phyloP scores from a whole-genome alignment of 176 grass and related monocot species.

The Cenchrus americanus region DNA sequence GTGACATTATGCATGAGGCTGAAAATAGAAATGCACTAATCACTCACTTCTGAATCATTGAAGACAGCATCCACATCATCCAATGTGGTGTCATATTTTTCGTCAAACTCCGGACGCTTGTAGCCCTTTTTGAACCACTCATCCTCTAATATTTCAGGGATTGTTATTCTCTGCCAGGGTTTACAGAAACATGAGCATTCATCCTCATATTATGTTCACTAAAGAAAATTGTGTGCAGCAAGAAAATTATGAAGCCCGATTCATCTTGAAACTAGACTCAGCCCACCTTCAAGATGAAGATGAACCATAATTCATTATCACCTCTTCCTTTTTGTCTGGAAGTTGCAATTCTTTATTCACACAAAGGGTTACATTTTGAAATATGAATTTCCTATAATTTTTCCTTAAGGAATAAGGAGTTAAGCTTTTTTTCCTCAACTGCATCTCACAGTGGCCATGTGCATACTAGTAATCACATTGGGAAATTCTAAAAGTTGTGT shows the following conservation, averaged over 20 bases:
- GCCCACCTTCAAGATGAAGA: neutral
- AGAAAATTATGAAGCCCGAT: neutral
- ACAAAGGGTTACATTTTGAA: neutral
- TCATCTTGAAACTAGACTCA: neutral
- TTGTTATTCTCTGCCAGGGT: slow-evolving; percentile 70
- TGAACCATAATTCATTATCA: neutral
- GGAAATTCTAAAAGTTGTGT: neutral
- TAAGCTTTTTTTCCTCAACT: neutral
- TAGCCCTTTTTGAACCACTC: slow-evolving; percentile 93
- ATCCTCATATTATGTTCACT: neutral
- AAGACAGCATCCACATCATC: slow-evolving; percentile 93
- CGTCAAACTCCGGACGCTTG: slow-evolving; percentile 72
- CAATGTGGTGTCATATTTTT: slow-evolving; percentile 72
- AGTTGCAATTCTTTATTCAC: neutral
- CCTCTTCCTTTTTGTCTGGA: neutral
- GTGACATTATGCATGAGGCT: slow-evolving; percentile 1
- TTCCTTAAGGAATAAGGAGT: neutral
- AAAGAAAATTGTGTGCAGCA: neutral
- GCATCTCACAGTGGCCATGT: neutral
- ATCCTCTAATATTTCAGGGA: slow-evolving; percentile 92
- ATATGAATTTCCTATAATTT: neutral
- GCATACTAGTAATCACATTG: neutral
- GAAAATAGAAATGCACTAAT: slow-evolving; percentile 13
- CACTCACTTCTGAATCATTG: slow-evolving; percentile 86
- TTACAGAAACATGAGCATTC: slow-evolving; percentile 11